phyloP scores from a whole-genome alignment of 2,329 filamentous ascomycete genomes.

The Teratosphaeria destructans region DNA sequence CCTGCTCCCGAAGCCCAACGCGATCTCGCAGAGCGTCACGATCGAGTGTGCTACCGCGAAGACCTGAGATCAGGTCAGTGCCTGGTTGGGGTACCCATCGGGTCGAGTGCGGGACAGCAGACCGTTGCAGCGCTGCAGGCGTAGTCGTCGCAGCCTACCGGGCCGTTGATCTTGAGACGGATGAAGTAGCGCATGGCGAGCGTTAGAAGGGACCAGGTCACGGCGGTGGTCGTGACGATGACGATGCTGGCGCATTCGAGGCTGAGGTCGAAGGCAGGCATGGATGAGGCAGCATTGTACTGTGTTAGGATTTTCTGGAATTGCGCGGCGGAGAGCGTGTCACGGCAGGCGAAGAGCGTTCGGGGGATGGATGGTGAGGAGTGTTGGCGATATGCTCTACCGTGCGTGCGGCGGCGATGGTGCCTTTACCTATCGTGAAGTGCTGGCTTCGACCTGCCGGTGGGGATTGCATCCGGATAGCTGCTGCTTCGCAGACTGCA shows the following conservation, averaged over 20 bases:
- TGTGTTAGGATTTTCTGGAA: neutral
- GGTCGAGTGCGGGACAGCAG: neutral
- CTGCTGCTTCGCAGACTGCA: neutral
- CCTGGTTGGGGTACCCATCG: neutral
- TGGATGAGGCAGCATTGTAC: constrained; percentile 1
- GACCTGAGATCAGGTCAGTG: neutral
- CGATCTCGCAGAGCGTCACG: constrained; percentile 11
- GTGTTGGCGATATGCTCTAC: neutral
- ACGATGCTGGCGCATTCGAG: constrained; percentile 12
- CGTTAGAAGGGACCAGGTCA: constrained; percentile 14
- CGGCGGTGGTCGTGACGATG: constrained; percentile 13
- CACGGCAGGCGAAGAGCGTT: neutral
- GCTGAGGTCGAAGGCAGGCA: constrained; percentile 14
- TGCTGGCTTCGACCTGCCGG: neutral
- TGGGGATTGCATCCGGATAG: neutral
- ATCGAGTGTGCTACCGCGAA: constrained; percentile 11
- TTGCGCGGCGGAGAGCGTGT: neutral
- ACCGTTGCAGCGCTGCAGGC: constrained; percentile 17
- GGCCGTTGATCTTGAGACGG: constrained; percentile 19
- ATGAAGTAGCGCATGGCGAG: constrained; percentile 20
- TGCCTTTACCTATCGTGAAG: neutral
- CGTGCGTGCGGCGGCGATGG: neutral
- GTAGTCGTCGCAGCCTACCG: constrained; percentile 19
- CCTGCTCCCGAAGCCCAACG: constrained; percentile 13
- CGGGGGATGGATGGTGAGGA: neutral